phyloP scores from a whole-genome alignment of 176 grass and related monocot species.

The Poa pratensis region DNA sequence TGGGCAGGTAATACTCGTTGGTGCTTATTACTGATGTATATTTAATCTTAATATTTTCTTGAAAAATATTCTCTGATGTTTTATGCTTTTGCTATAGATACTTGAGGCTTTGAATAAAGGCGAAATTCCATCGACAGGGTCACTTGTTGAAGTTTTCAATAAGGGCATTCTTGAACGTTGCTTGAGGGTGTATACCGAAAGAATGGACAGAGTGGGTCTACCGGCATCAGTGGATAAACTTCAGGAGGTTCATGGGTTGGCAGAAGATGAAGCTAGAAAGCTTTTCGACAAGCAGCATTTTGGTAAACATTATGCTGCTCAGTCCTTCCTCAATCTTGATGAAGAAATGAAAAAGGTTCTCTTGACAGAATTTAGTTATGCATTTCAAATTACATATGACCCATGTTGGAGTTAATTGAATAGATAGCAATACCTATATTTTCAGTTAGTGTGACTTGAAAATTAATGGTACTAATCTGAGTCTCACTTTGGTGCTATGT shows the following conservation, averaged over 20 bases:
- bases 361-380: conserved; percentile 22
- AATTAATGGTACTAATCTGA: neutral
- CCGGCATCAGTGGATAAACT: conserved; percentile 74
- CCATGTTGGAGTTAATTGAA: neutral
- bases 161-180: conserved; percentile 91
- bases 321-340: conserved; percentile 67
- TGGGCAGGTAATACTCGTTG: conserved; percentile 62
- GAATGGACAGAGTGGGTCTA: conserved; percentile 62
- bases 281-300: conserved; percentile 86
- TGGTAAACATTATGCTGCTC: conserved; percentile 75
- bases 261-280: conserved; percentile 57
- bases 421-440: neutral
- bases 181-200: conserved; percentile 73
- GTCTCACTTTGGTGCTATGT: conserved; percentile 5
- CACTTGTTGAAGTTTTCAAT: conserved; percentile 91
- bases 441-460: neutral
- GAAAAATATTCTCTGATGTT: conserved; percentile 27
- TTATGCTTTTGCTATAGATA: conserved; percentile 59
- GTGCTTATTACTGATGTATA: neutral
- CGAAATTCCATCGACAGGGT: conserved; percentile 93
- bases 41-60: conserved; percentile 29
- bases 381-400: neutral
- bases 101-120: conserved; percentile 94
- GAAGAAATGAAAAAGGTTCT: conserved; percentile 89
- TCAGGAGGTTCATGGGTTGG: conserved; percentile 53